These are phyloP conservation scores for Scutellaria baicalensis DNA, from an alignment of 257 asterid species.

Conservation along the genomic window DNA sequence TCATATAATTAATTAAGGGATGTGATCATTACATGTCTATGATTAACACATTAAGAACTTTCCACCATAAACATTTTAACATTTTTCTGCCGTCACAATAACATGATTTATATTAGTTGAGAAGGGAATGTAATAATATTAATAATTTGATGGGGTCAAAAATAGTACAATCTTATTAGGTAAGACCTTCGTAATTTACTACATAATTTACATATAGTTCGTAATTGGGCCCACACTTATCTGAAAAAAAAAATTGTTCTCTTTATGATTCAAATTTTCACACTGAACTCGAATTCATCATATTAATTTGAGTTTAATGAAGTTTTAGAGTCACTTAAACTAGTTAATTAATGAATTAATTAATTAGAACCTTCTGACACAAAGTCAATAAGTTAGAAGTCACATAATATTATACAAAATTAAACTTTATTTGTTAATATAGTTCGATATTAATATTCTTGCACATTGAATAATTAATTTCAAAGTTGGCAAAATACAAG, in stretches of 20 bases:
- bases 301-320: neutral
- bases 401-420: too few species aligned
- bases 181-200: neutral
- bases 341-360: neutral
- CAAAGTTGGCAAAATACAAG: too few species aligned
- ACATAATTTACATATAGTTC: neutral
- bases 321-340: neutral
- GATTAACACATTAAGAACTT: too few species aligned
- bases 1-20: too few species aligned
- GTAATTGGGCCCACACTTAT: neutral
- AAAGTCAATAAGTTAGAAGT: constrained; percentile 8
- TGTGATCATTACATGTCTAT: too few species aligned
- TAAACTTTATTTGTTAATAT: too few species aligned
- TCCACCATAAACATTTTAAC: too few species aligned
- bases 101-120: neutral
- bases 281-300: neutral
- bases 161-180: neutral
- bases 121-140: neutral
- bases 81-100: too few species aligned
- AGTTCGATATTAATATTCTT: too few species aligned
- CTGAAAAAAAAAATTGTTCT: neutral
- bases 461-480: too few species aligned
- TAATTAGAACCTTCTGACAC: neutral
- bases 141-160: neutral
- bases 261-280: constrained; percentile 7